These are phyloP conservation scores for Maudiozyma humilis DNA, from an alignment of 1,139 yeast species.

Conservation along the genomic window DNA sequence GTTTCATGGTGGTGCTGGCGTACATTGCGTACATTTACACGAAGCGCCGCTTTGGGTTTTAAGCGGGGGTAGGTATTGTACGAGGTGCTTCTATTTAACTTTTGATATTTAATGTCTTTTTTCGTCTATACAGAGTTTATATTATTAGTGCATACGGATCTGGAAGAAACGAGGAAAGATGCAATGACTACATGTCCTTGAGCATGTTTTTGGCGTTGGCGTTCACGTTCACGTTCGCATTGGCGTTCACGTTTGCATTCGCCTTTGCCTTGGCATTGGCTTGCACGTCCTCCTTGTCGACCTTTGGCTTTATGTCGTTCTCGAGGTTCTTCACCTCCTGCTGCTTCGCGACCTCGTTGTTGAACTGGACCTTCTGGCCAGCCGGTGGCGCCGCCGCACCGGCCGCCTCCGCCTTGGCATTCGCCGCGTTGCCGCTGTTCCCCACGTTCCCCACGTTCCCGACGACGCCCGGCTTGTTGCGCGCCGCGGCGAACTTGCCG, in stretches of 20 bases:
- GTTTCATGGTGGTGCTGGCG: slow-evolving; percentile 39
- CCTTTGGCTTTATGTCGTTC: slow-evolving; percentile 10
- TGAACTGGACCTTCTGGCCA: slow-evolving; percentile 19
- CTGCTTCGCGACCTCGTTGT: slow-evolving; percentile 26
- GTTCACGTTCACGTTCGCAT: too few species aligned
- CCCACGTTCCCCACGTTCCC: not conserved
- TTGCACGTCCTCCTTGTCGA: slow-evolving; percentile 2
- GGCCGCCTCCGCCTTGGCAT: not conserved
- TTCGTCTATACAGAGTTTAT: too few species aligned
- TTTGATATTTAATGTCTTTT: too few species aligned
- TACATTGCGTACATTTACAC: slow-evolving; percentile 39
- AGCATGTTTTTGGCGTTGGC: too few species aligned
- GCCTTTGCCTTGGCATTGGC: not conserved
- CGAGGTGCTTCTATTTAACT: too few species aligned
- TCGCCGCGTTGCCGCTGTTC: not conserved
- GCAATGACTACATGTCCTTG: too few species aligned
- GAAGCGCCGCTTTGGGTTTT: slow-evolving; percentile 33
- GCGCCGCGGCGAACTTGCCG: not conserved
- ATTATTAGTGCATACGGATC: too few species aligned
- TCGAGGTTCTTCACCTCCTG: slow-evolving; percentile 31
- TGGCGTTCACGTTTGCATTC: too few species aligned
- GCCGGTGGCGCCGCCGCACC: not conserved
- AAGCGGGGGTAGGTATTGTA: not conserved
- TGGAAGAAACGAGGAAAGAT: too few species aligned
- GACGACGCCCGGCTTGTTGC: too few species aligned